These are phyloP conservation scores for Hypoxylon sp. DNA, from an alignment of 2,329 filamentous ascomycete genomes.

Conservation along the genomic window DNA sequence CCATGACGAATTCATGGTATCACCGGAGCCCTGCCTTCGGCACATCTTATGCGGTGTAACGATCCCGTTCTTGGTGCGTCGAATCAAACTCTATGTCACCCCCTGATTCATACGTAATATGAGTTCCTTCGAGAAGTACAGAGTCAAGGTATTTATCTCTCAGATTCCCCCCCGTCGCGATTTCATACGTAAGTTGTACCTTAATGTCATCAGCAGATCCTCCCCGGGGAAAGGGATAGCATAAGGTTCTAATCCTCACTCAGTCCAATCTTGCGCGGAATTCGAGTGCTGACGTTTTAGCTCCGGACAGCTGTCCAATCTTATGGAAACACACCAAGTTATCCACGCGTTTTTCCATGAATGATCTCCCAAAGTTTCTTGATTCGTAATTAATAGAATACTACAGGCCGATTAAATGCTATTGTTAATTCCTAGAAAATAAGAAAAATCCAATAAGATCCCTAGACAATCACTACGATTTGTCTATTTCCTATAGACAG, in stretches of 20 bases:
- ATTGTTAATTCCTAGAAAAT: neutral
- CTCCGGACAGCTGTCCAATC: neutral
- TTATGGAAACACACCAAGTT: neutral
- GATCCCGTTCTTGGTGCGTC: neutral
- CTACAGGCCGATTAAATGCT: neutral
- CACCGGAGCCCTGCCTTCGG: neutral
- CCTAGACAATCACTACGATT: neutral
- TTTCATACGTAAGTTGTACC: slow-evolving; percentile 1
- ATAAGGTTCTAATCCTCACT: neutral
- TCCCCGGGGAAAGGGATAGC: neutral
- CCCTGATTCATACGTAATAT: slow-evolving; percentile 1
- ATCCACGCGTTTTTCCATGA: slow-evolving; percentile 2
- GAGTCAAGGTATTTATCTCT: slow-evolving; percentile 3
- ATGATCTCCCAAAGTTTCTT: neutral
- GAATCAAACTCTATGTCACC: slow-evolving; percentile 1
- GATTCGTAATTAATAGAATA: neutral
- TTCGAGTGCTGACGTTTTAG: slow-evolving; percentile 4
- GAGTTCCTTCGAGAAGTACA: neutral
- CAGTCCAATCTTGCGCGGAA: neutral
- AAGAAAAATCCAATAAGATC: neutral
- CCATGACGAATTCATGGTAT: neutral
- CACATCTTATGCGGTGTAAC: slow-evolving; percentile 8
- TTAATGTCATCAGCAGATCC: neutral
- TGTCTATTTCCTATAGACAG: neutral
- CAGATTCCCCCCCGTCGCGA: neutral